Conservation (phyloP, 129 eudicot genomes). For the Gnaphalium uliginosum region DNA sequence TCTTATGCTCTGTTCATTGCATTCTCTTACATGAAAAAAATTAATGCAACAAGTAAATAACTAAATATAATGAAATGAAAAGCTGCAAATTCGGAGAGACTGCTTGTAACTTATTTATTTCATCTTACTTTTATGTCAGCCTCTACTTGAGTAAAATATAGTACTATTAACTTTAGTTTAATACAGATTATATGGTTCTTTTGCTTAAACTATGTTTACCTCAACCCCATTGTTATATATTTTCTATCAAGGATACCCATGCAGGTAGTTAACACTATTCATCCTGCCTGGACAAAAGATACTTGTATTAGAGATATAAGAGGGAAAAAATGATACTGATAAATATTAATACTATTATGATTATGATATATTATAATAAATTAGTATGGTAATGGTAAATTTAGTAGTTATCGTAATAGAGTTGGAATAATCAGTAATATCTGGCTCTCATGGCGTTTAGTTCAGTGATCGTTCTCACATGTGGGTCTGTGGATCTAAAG, state of each 20-base stretch:
- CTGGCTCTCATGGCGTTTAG: not conserved
- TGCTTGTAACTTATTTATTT: not conserved
- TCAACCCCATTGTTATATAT: not conserved
- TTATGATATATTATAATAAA: not conserved
- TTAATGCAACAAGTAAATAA: not conserved
- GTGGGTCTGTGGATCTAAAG: not conserved
- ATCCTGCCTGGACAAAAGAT: not conserved
- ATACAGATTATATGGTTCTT: not conserved
- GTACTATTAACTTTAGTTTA: not conserved
- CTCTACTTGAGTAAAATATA: not conserved
- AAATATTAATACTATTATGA: too few species aligned
- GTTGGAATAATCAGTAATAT: not conserved
- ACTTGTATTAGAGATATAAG: not conserved
- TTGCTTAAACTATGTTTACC: not conserved
- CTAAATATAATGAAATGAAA: too few species aligned
- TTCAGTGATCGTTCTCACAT: not conserved
- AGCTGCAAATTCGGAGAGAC: not conserved
- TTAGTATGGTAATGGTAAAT: too few species aligned
- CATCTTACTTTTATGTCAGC: slow-evolving; percentile 8
- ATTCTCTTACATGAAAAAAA: slow-evolving; percentile 1
- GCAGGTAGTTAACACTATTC: not conserved
- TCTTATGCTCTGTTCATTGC: not conserved
- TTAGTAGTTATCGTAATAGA: not conserved
- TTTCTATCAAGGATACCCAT: not conserved
- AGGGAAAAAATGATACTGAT: not conserved